A percentile compares a stretch with the other conserved stretches of the same genome.
Conservation (phyloP, 768 basidiomycete species). For the Lentinula lateritia region DNA sequence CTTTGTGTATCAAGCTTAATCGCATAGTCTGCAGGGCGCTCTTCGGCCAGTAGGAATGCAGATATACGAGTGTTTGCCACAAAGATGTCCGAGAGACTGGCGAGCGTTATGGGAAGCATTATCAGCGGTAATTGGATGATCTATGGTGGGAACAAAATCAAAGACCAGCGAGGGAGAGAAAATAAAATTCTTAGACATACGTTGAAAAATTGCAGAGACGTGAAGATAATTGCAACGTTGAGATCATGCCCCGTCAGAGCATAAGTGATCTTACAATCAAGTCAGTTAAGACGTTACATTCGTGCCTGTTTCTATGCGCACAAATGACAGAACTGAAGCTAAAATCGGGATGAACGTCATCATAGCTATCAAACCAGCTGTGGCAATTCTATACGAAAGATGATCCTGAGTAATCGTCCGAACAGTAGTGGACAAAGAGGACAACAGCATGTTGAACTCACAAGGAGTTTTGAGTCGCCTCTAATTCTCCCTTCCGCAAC, state of each 20-base stretch:
- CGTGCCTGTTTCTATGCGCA: constrained; percentile 29
- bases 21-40: constrained; percentile 39
- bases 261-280: constrained; percentile 21
- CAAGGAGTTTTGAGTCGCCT: constrained; percentile 14
- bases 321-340: constrained; percentile 28
- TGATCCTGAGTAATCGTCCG: background rate
- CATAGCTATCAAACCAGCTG: constrained; percentile 7
- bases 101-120: constrained; percentile 51
- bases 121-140: constrained; percentile 54
- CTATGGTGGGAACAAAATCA: constrained; percentile 20
- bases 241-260: constrained; percentile 36
- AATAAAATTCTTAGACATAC: background rate
- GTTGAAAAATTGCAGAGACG: constrained; percentile 31
- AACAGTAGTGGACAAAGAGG: background rate
- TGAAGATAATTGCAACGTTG: constrained; percentile 38
- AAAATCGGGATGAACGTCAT: constrained; percentile 28
- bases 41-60: constrained; percentile 48
- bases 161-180: background rate
- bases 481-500: constrained; percentile 15
- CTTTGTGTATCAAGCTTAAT: constrained; percentile 28
- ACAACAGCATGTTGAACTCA: constrained; percentile 9
- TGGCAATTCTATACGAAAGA: background rate
- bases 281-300: constrained; percentile 7
- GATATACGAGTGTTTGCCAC: constrained; percentile 46
- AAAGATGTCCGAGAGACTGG: constrained; percentile 40